Conservation (phyloP, 192 early-diverging fungal species). For the Mortierella antarctica region DNA sequence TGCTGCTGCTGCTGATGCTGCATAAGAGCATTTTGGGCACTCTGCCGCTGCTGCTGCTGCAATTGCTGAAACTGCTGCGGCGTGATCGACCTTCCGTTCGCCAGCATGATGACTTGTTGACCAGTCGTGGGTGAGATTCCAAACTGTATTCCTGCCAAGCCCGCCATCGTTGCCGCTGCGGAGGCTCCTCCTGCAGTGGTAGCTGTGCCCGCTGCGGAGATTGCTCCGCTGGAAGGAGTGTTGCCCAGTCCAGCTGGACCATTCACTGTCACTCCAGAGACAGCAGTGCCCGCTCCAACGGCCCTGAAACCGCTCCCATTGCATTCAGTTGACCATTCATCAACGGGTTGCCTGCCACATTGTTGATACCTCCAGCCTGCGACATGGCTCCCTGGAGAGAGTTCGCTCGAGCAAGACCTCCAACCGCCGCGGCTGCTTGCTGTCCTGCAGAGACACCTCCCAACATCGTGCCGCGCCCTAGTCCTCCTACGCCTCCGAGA, state of each 20-base stretch:
- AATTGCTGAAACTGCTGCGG: constrained; percentile 32
- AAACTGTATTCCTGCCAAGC: constrained; percentile 7
- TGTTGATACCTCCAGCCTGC: constrained; percentile 6
- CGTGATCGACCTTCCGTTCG: constrained; percentile 20
- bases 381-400: constrained; percentile 12
- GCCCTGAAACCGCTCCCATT: neutral
- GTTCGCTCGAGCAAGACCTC: constrained; percentile 25
- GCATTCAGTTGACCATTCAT: constrained; percentile 11
- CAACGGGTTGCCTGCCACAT: neutral
- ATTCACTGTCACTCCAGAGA: neutral
- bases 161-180: constrained; percentile 8
- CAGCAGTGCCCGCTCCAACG: neutral
- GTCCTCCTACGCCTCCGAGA: constrained; percentile 8
- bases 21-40: neutral
- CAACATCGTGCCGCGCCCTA: constrained; percentile 25
- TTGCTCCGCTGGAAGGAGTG: neutral
- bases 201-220: neutral
- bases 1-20: constrained; percentile 17
- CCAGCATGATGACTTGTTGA: constrained; percentile 39
- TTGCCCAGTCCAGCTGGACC: constrained; percentile 7
- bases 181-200: constrained; percentile 1
- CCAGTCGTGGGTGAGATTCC: constrained; percentile 24
- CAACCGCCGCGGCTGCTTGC: constrained; percentile 6
- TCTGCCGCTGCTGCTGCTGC: constrained; percentile 14
- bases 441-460: constrained; percentile 2